Conservation (phyloP, 2,329 filamentous ascomycete species). For the Diaporthe vexans region DNA sequence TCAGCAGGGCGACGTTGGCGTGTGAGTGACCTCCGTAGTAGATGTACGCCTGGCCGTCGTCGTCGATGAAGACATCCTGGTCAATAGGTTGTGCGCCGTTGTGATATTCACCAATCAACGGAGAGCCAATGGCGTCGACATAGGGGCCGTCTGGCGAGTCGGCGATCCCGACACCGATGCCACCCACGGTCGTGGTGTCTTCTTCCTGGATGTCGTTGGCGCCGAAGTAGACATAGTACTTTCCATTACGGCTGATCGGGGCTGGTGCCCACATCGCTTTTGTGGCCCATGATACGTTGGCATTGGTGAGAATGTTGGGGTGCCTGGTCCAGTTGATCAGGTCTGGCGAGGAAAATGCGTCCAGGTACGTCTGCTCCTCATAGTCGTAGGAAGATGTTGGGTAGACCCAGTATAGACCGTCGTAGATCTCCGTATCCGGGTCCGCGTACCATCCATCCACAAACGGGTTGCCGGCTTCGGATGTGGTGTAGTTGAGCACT, state of each 20-base stretch:
- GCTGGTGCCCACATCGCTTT: constrained; percentile 64
- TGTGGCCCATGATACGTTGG: constrained; percentile 58
- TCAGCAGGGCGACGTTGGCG: constrained; percentile 58
- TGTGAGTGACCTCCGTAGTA: constrained; percentile 60
- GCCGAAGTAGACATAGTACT: constrained; percentile 65
- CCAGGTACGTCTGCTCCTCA: constrained; percentile 62
- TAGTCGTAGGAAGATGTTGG: constrained; percentile 61
- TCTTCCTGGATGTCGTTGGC: constrained; percentile 60
- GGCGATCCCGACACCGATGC: constrained; percentile 58
- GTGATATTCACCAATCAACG: constrained; percentile 58
- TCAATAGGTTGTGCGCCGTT: constrained; percentile 64
- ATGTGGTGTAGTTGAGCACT: constrained; percentile 54
- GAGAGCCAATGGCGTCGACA: constrained; percentile 56
- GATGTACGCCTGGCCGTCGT: constrained; percentile 56
- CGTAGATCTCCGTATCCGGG: constrained; percentile 62
- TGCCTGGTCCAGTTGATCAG: constrained; percentile 64
- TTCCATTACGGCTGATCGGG: constrained; percentile 57
- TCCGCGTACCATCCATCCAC: constrained; percentile 66
- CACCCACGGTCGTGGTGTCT: constrained; percentile 52
- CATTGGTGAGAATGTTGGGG: constrained; percentile 57
- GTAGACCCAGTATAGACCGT: constrained; percentile 62
- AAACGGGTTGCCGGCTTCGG: constrained; percentile 62
- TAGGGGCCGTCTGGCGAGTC: constrained; percentile 56
- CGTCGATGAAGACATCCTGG: constrained; percentile 59
- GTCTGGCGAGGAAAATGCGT: constrained; percentile 65